Percentiles rank a stretch among this genome's conserved stretches.
Evolutionary conservation across 352 stramenopile species (phyloP).

Genomic region (Halophytophthora polymorphica): DNA sequence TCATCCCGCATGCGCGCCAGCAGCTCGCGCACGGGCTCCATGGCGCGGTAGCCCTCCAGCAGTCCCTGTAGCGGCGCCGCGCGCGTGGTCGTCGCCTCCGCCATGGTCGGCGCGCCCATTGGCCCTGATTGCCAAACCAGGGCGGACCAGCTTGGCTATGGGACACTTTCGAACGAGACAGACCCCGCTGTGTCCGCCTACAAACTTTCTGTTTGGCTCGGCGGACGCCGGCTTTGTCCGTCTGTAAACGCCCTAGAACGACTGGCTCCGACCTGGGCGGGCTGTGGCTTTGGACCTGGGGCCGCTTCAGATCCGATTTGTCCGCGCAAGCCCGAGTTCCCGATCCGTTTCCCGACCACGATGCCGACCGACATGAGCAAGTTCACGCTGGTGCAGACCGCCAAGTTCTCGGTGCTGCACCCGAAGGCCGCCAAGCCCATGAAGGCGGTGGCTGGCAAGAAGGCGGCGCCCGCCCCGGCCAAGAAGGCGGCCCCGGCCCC

Average conservation of each 20-base stretch:
- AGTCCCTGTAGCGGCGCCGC: conserved; percentile 25
- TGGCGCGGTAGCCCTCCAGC: conserved; percentile 61
- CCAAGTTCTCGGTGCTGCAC: conserved; percentile 69
- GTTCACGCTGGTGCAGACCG: conserved; percentile 60
- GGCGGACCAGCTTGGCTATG: too few species aligned
- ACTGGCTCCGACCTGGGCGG: too few species aligned
- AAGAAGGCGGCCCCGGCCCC: conserved; percentile 28
- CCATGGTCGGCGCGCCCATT: conserved; percentile 6
- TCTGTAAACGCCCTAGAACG: too few species aligned
- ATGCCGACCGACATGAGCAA: conserved; percentile 51
- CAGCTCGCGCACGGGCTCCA: conserved; percentile 48
- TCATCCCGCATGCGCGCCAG: conserved; percentile 33
- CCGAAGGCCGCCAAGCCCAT: conserved; percentile 63
- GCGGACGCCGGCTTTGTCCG: too few species aligned
- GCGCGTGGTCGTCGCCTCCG: not conserved
- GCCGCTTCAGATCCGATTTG: too few species aligned
- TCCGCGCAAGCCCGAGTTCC: conserved; percentile 4
- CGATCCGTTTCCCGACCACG: conserved; percentile 6
- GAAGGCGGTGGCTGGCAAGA: conserved; percentile 19
- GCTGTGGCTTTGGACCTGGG: too few species aligned
- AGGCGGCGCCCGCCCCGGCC: conserved; percentile 10
- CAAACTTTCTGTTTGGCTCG: too few species aligned
- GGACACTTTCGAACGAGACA: too few species aligned
- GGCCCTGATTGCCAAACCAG: too few species aligned
- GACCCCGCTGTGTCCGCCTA: too few species aligned